Evolutionary conservation across 257 asterid genomes (phyloP).

Genomic region (Lycium barbarum): DNA sequence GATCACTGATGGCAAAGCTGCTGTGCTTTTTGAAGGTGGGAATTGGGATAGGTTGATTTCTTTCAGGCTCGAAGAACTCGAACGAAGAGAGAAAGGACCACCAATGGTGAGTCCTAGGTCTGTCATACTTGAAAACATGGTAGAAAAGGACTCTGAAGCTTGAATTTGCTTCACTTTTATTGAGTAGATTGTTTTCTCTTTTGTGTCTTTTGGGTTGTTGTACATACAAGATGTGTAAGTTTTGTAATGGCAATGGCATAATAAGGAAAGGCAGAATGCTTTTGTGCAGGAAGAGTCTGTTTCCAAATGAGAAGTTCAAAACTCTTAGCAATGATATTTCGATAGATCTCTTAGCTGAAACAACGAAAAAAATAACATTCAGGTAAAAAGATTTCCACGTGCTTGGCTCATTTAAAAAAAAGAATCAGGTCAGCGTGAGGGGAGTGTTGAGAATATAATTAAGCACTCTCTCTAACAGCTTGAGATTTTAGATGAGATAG

Average conservation of each 20-base stretch:
- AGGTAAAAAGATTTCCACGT: not conserved
- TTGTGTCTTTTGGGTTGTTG: slow-evolving; percentile 15
- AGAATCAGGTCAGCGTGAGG: no score
- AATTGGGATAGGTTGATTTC: slow-evolving; percentile 79
- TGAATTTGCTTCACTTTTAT: not conserved
- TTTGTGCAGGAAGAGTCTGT: not conserved
- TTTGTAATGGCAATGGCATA: slow-evolving; percentile 19
- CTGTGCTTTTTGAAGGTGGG: slow-evolving; percentile 90
- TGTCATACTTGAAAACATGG: slow-evolving; percentile 61
- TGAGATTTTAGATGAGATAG: no score
- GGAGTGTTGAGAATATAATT: no score
- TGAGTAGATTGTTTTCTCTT: not conserved
- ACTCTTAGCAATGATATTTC: not conserved
- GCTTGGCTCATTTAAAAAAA: no score
- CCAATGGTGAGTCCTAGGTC: slow-evolving; percentile 87
- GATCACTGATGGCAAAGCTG: slow-evolving; percentile 89
- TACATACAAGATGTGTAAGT: not conserved
- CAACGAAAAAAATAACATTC: not conserved
- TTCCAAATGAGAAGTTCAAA: not conserved
- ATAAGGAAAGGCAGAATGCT: not conserved
- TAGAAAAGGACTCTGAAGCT: slow-evolving; percentile 40
- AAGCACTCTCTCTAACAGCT: no score
- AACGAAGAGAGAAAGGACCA: slow-evolving; percentile 82
- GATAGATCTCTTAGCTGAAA: not conserved
- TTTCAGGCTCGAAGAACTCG: slow-evolving; percentile 83